Evolutionary conservation across 2,329 filamentous ascomycete species (phyloP), one percentile per base, ranked within the genome.

Genomic region (Neodidymelliopsis sp.): DNA sequence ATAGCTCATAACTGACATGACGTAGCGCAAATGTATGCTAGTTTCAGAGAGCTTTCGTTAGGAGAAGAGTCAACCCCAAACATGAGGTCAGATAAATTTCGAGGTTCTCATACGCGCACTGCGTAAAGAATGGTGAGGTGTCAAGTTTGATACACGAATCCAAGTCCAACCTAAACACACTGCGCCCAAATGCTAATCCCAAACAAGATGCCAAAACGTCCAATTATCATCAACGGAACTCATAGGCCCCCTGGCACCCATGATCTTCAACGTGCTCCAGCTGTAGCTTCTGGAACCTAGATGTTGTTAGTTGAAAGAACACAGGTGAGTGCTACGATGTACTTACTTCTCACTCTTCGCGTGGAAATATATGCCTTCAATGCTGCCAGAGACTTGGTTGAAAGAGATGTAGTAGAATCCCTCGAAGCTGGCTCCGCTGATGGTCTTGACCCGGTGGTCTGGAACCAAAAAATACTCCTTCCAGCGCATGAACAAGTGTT

Each of bases 361-460:
- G 76, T 99, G 94, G 72, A 96, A 99, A 75, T 99, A 99, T 49
- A 97, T 96, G 13, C 94, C 94, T 67, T 86, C 92, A 29, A 99
- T 89, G 56, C 83, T 87, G 6, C 93, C 94, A 56, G 87, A 84
- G 37, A 91, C 78, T 74, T 97, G 93, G 73, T 97, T 96, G 78
- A 97, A 97, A 77, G 92, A 97, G 60, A 99, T 97, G 69, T 99
- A 99, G 72, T 97, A 99, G 71, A 99, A 99, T 0, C 94, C 94
- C 69, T 99, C 94, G 53, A 97, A 99, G 67, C 93, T 97, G 6
- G 94, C 94, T 13, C 94, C 94, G 24, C 86, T 89, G 54, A 99
- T 96, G 9, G 90, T 95, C 53, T 88, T 84, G 15, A 97, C 91
- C 12, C 90, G 84, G 71, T 99, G 94, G 66, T 99, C 92, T 1